Evolutionary conservation across 2,329 filamentous ascomycete genomes (phyloP).

Genomic region (Trichoderma semiorbis): DNA sequence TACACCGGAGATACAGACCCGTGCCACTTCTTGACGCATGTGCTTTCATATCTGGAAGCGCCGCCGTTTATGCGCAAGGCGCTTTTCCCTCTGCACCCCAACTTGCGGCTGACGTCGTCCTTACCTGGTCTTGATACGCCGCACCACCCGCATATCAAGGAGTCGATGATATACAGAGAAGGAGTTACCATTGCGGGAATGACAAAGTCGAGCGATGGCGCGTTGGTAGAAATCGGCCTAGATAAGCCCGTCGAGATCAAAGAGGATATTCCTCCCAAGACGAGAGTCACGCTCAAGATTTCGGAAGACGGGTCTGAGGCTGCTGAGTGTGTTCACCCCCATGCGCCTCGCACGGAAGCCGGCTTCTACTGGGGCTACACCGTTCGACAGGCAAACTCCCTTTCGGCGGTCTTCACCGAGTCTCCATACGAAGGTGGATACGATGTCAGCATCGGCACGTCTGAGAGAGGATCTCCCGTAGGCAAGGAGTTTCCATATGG

Average conservation of each 20-base stretch:
- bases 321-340: conserved; percentile 62
- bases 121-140: conserved; percentile 80
- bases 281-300: conserved; percentile 70
- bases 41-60: conserved; percentile 78
- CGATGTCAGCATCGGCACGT: conserved; percentile 78
- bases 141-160: conserved; percentile 71
- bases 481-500: conserved; percentile 44
- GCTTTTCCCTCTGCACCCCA: conserved; percentile 75
- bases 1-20: conserved; percentile 72
- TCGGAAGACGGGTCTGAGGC: conserved; percentile 41
- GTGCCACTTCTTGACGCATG: conserved; percentile 73
- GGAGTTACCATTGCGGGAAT: conserved; percentile 60
- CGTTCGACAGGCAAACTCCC: conserved; percentile 61
- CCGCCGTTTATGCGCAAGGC: conserved; percentile 75
- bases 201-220: conserved; percentile 43
- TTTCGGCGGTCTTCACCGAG: conserved; percentile 75
- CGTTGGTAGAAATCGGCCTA: conserved; percentile 57
- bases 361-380: conserved; percentile 88
- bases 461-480: conserved; percentile 64
- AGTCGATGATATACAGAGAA: conserved; percentile 78
- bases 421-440: conserved; percentile 73
- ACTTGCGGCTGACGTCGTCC: conserved; percentile 68
- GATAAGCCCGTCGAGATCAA: conserved; percentile 54
- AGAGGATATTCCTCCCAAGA: conserved; percentile 63
- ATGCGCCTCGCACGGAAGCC: conserved; percentile 65